Conservation (phyloP, 1,284 basidiomycete species). For the Apiotrichum laibachii region DNA sequence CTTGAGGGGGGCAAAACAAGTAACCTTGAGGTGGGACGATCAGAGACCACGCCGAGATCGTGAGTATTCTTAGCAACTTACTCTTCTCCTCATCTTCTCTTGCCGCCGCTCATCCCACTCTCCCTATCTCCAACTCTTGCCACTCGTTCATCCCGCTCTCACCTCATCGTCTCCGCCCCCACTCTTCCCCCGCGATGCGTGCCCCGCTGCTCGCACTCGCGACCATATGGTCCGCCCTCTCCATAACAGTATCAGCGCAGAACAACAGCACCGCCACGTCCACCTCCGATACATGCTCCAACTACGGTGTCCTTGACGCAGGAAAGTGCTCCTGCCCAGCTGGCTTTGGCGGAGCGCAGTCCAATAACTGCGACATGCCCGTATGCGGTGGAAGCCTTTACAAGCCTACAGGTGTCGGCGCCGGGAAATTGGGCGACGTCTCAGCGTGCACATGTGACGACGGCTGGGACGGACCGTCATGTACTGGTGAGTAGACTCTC, state of each 20-base stretch:
- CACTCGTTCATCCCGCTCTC: neutral
- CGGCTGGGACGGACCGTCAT: slow-evolving; percentile 73
- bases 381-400: slow-evolving; percentile 77
- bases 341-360: slow-evolving; percentile 52
- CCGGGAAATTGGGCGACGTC: slow-evolving; percentile 54
- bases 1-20: too few relatives aligned
- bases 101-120: too few relatives aligned
- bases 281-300: slow-evolving; percentile 1
- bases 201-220: neutral
- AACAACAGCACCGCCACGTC: neutral
- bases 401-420: slow-evolving; percentile 37
- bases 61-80: too few relatives aligned
- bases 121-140: neutral
- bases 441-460: slow-evolving; percentile 65
- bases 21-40: too few relatives aligned
- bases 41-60: too few relatives aligned
- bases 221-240: neutral
- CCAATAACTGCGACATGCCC: slow-evolving; percentile 47
- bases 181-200: too few relatives aligned
- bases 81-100: too few relatives aligned
- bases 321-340: slow-evolving; percentile 65
- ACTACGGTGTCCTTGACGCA: slow-evolving; percentile 8
- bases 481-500: slow-evolving; percentile 58
- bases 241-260: neutral
- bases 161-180: too few relatives aligned